Conservation (phyloP, 441 rosid species). For the Arabidopsis hybrid region DNA sequence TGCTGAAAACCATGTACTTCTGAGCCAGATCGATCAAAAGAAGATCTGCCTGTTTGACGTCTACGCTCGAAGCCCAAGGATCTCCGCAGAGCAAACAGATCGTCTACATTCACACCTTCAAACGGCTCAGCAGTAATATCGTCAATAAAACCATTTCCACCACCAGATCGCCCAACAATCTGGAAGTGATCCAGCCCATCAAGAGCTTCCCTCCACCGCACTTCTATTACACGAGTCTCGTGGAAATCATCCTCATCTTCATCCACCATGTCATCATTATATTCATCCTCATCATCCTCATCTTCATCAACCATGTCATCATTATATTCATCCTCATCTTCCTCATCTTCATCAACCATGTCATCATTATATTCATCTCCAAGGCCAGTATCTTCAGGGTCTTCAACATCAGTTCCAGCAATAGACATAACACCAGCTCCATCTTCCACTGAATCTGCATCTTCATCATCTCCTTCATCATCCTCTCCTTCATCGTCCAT, state of each 20-base stretch:
- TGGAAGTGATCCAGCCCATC: slow-evolving; percentile 95
- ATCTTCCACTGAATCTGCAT: slow-evolving; percentile 83
- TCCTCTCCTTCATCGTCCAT: slow-evolving; percentile 98
- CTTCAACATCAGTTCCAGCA: slow-evolving; percentile 95
- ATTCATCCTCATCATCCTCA: too few species aligned
- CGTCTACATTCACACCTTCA: slow-evolving; percentile 98
- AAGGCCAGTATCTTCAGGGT: slow-evolving; percentile 92
- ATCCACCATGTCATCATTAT: too few species aligned
- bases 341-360: slow-evolving; percentile 81
- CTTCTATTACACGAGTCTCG: slow-evolving; percentile 90
- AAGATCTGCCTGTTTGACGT: slow-evolving; percentile 79
- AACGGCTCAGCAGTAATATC: slow-evolving; percentile 96
- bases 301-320: too few species aligned
- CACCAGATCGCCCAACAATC: slow-evolving; percentile 91
- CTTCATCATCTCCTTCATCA: slow-evolving; percentile 95
- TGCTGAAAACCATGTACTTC: slow-evolving; percentile 94
- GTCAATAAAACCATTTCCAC: slow-evolving; percentile 76
- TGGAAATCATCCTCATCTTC: slow-evolving; percentile 84
- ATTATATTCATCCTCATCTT: too few species aligned
- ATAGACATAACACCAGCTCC: slow-evolving; percentile 97
- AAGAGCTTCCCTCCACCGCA: slow-evolving; percentile 96
- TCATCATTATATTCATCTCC: slow-evolving; percentile 96
- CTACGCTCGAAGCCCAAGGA: slow-evolving; percentile 92
- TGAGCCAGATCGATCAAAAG: slow-evolving; percentile 75
- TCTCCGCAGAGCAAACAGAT: slow-evolving; percentile 90